A percentile compares a stretch with the other conserved stretches of the same genome.
Conservation (phyloP, 306 rosid species). For the Acacia confusa region DNA sequence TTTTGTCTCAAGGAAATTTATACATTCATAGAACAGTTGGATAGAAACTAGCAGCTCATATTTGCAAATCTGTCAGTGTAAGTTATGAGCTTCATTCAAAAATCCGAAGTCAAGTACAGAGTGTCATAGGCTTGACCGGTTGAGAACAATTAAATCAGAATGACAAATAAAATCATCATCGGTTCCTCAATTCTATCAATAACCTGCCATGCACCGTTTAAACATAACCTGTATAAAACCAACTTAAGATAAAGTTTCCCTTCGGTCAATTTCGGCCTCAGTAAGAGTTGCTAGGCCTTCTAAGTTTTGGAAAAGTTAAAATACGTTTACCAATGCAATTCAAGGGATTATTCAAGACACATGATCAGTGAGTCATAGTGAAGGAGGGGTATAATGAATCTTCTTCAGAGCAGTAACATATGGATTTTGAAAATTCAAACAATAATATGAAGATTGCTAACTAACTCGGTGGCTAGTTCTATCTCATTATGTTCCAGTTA, state of each 20-base stretch:
- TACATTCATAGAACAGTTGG: background rate
- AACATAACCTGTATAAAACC: background rate
- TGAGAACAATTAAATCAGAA: background rate
- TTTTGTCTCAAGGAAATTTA: background rate
- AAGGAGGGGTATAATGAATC: background rate
- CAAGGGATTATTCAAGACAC: background rate
- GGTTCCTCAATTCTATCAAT: background rate
- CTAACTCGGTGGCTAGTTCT: no score
- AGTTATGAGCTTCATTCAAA: background rate
- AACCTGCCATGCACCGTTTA: background rate
- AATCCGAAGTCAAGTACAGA: background rate
- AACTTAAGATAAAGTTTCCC: background rate
- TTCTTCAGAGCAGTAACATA: background rate
- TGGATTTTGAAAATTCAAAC: background rate
- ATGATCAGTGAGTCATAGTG: background rate
- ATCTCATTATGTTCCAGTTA: background rate
- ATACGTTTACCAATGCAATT: background rate
- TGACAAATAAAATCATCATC: background rate
- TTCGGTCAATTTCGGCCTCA: no score
- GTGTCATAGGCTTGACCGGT: background rate
- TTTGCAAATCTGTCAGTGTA: background rate
- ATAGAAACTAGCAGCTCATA: slow-evolving; percentile 11
- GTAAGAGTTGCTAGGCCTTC: background rate
- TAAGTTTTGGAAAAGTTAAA: background rate
- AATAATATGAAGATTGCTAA: background rate